These are phyloP conservation scores for Puccinellia tenuiflora DNA, from an alignment of 176 grass and related monocot genomes.

Conservation along the genomic window DNA sequence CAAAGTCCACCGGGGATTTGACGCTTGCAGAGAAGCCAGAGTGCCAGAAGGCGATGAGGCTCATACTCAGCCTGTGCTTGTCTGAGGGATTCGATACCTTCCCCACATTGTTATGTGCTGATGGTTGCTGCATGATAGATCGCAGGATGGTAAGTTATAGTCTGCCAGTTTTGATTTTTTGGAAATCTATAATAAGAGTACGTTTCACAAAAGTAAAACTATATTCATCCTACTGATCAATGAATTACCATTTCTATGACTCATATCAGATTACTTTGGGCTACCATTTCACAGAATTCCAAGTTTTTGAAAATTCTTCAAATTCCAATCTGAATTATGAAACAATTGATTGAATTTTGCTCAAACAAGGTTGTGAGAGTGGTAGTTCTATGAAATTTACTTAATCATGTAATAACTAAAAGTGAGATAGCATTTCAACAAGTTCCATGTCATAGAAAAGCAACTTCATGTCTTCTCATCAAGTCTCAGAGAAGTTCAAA, in stretches of 20 bases:
- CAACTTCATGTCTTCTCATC: neutral
- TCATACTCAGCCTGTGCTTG: slow-evolving; percentile 60
- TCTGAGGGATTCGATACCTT: slow-evolving; percentile 69
- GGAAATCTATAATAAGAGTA: neutral
- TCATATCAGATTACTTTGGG: neutral
- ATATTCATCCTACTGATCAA: neutral
- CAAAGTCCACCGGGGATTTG: slow-evolving; percentile 55
- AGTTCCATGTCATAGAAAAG: neutral
- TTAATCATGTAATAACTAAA: neutral
- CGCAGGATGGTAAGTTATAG: slow-evolving; percentile 55
- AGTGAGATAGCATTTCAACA: neutral
- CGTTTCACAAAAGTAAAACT: neutral
- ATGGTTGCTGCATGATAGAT: slow-evolving; percentile 75
- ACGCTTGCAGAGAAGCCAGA: slow-evolving; percentile 55
- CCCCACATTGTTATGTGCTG: slow-evolving; percentile 56
- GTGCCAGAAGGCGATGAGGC: slow-evolving; percentile 76
- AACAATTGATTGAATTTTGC: neutral
- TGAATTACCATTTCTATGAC: neutral
- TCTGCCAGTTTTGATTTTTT: neutral
- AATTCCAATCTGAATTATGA: neutral
- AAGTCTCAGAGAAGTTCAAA: neutral
- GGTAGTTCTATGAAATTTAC: neutral
- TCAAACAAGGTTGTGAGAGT: neutral
- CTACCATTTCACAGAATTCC: neutral
- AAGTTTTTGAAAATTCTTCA: neutral